Evolutionary conservation across 805 yeast species (phyloP), one percentile per base, ranked within the genome.

Genomic region (Saturnispora bothae): DNA sequence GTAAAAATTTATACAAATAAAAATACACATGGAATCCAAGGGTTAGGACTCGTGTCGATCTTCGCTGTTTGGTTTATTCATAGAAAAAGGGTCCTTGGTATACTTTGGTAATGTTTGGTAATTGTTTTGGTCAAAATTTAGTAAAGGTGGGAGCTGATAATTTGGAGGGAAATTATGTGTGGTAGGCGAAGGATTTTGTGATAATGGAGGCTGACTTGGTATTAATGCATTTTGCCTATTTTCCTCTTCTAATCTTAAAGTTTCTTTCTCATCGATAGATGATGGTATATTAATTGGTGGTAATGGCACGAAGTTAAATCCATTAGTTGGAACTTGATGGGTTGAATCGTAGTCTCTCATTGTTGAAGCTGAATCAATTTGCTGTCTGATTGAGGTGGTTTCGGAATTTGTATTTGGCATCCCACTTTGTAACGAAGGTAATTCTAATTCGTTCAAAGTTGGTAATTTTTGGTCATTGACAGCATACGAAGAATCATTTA

Each of bases 121-220:
- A 18, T 18, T 19, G 13, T 9, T 7, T 10, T n/a, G n/a, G 12
- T 34, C 25, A 18, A 22, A 5, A 22, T 21, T 35, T 15, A 33
- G 20, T 15, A 15, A 15, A 33, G 28, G 27, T 4, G 37, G 35
- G 17, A 21, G 27, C 19, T 31, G 31, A 37, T 37, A 28, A 30
- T 17, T 29, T 31, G 22, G 38, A 20, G 25, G 33, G 15, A 20
- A 20, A 14, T 7, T 21, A 20, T 31, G 23, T 17, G 5, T 30
- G 16, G 13, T 4, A 5, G 33, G 23, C 8, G 13, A 12, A 26
- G 12, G 7, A 10, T 8, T 16, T 12, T n/a, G 8, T 5, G 32
- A 4, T 27, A 14, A n/a, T 12, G 40, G 38, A 13, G 76, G 76
- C 28, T 63, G 79, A 2, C 84, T 76, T 0, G 89, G 88, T 17